phyloP scores from a whole-genome alignment of 2,329 filamentous ascomycete species.

The Penicillium expansum region DNA sequence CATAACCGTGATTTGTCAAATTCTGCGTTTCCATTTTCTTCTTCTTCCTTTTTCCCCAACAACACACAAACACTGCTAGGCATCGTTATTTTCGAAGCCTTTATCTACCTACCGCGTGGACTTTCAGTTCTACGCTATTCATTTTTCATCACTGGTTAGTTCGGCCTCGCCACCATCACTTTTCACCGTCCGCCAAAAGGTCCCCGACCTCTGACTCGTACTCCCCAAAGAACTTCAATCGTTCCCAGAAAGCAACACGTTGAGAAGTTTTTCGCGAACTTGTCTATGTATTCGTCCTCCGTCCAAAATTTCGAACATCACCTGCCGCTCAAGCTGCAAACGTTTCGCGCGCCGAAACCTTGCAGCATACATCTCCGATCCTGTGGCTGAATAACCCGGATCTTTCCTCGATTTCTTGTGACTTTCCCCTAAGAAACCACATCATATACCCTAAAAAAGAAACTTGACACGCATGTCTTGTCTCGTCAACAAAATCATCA shows the following conservation, averaged over 20 bases:
- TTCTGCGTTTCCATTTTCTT: conserved; percentile 24
- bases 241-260: conserved; percentile 40
- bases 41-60: conserved; percentile 15
- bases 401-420: conserved; percentile 27
- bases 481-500: conserved; percentile 46
- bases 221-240: conserved; percentile 30
- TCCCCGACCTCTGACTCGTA: conserved; percentile 25
- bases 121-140: conserved; percentile 11
- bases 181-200: conserved; percentile 9
- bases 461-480: conserved; percentile 59
- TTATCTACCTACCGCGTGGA: conserved; percentile 15
- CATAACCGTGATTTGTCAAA: conserved; percentile 25
- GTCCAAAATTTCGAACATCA: conserved; percentile 90
- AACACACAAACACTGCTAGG: conserved; percentile 10
- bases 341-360: conserved; percentile 93
- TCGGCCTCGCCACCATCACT: conserved; percentile 25
- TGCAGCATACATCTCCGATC: conserved; percentile 85
- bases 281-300: conserved; percentile 99
- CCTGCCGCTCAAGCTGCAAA: conserved; percentile 91
- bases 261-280: conserved; percentile 39
- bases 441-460: conserved; percentile 22
- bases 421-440: conserved; percentile 37
- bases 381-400: conserved; percentile 71
- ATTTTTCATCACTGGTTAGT: conserved; percentile 6
- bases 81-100: conserved; percentile 18